These are phyloP conservation scores for Clavaria fumosa DNA, from an alignment of 768 basidiomycete genomes.

Conservation along the genomic window DNA sequence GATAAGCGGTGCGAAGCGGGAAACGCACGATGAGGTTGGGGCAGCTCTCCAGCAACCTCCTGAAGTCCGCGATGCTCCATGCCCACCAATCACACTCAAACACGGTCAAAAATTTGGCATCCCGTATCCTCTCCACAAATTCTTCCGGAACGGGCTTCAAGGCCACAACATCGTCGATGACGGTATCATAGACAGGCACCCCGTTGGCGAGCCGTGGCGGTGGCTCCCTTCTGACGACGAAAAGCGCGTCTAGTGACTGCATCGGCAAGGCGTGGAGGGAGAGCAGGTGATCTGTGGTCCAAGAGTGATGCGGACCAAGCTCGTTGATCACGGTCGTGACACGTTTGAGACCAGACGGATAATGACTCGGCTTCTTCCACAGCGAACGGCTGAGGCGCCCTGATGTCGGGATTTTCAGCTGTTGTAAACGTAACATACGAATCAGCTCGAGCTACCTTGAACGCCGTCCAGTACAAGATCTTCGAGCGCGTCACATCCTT, in stretches of 20 bases:
- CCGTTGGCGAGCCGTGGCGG: conserved; percentile 12
- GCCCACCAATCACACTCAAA: conserved; percentile 28
- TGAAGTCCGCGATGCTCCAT: conserved; percentile 19
- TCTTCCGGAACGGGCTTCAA: conserved; percentile 19
- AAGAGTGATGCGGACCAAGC: conserved; percentile 23
- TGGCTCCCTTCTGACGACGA: conserved; percentile 15
- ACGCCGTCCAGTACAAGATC: conserved; percentile 21
- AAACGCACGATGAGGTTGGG: conserved; percentile 19
- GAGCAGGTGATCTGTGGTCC: conserved; percentile 24
- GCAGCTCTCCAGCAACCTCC: conserved; percentile 20
- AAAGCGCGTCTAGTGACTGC: conserved; percentile 13
- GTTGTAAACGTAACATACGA: not conserved
- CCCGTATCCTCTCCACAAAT: conserved; percentile 16
- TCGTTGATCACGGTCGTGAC: conserved; percentile 19
- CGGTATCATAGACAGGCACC: conserved; percentile 11
- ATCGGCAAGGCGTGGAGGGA: conserved; percentile 20
- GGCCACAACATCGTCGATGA: conserved; percentile 16
- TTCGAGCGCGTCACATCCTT: conserved; percentile 21
- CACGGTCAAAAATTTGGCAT: conserved; percentile 13
- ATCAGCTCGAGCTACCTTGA: conserved; percentile 17
- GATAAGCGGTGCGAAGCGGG: not conserved
- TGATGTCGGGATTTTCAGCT: conserved; percentile 5
- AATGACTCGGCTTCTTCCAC: conserved; percentile 19
- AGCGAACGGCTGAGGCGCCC: conserved; percentile 22
- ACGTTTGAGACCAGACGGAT: conserved; percentile 15